phyloP scores from a whole-genome alignment of 371 early-diverging fungal species.

The Zychaea mexicana region DNA sequence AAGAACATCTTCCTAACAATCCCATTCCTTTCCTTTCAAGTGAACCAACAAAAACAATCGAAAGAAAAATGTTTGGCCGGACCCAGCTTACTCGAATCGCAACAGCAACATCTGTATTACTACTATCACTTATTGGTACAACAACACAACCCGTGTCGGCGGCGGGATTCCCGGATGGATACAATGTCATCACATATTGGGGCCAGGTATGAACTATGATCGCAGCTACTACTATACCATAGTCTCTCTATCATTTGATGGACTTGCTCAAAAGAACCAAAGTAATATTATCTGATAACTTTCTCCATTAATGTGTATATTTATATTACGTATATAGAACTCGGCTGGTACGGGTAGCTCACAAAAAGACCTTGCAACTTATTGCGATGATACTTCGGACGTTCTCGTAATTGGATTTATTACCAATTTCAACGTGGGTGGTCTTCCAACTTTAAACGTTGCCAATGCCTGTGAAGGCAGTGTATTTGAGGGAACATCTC shows the following conservation, averaged over 20 bases:
- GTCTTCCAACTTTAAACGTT: slow-evolving; percentile 18
- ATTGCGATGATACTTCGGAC: slow-evolving; percentile 28
- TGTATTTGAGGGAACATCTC: slow-evolving; percentile 18
- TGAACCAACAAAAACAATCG: no score
- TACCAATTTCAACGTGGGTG: slow-evolving; percentile 19
- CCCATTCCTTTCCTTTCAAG: neutral
- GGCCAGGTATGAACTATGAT: slow-evolving; percentile 18
- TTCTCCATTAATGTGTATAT: neutral
- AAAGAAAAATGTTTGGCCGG: neutral
- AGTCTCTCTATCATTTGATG: no score
- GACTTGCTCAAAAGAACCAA: neutral
- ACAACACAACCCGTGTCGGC: no score
- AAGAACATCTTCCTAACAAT: no score
- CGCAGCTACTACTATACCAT: no score
- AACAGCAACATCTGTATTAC: neutral
- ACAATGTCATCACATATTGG: slow-evolving; percentile 17
- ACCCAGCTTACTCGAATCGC: neutral
- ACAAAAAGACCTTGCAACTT: slow-evolving; percentile 17
- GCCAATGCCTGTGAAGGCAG: slow-evolving; percentile 26
- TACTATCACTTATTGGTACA: neutral
- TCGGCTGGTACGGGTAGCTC: slow-evolving; percentile 11
- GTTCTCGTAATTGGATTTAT: slow-evolving; percentile 23
- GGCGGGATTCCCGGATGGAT: slow-evolving; percentile 8
- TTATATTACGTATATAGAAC: slow-evolving; percentile 8
- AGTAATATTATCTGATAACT: neutral